Conservation (phyloP, 768 basidiomycete species). For the Cystofilobasidium ferigula region DNA sequence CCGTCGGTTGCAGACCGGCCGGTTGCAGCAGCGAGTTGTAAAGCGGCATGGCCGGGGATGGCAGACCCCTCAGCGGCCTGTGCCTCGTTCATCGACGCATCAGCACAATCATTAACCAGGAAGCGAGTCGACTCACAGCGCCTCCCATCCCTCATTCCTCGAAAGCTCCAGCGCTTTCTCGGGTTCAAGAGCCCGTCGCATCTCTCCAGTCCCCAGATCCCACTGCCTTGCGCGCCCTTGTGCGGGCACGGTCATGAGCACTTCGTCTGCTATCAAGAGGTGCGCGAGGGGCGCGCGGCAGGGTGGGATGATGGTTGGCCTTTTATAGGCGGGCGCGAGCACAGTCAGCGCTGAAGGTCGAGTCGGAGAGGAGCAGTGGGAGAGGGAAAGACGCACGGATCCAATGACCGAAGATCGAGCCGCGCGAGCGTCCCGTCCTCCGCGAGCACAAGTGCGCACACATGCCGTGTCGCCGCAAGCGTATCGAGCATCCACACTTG, state of each 20-base stretch:
- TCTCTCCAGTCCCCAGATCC: slow-evolving; percentile 71
- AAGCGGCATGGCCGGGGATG: too few species aligned
- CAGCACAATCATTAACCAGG: too few species aligned
- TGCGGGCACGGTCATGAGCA: slow-evolving; percentile 63
- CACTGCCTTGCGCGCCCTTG: slow-evolving; percentile 72
- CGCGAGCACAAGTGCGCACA: slow-evolving; percentile 57
- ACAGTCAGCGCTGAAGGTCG: background rate
- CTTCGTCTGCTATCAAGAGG: slow-evolving; percentile 56
- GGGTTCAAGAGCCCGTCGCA: slow-evolving; percentile 66
- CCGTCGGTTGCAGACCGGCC: too few species aligned
- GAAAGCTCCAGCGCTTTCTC: slow-evolving; percentile 64
- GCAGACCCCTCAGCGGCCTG: too few species aligned
- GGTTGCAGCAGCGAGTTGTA: too few species aligned
- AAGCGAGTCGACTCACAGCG: slow-evolving; percentile 45
- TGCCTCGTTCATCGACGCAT: too few species aligned
- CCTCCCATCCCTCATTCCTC: slow-evolving; percentile 60
- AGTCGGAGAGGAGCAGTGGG: too few species aligned
- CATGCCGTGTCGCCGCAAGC: slow-evolving; percentile 44
- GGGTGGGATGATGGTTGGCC: slow-evolving; percentile 71
- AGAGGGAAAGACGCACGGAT: too few species aligned
- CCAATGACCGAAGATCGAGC: slow-evolving; percentile 58
- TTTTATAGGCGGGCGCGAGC: slow-evolving; percentile 33
- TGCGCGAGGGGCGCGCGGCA: slow-evolving; percentile 54
- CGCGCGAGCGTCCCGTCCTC: slow-evolving; percentile 71
- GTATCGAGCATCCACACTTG: slow-evolving; percentile 49